phyloP scores from a whole-genome alignment of 1,284 basidiomycete species.

The Ceratobasidium sp. region DNA sequence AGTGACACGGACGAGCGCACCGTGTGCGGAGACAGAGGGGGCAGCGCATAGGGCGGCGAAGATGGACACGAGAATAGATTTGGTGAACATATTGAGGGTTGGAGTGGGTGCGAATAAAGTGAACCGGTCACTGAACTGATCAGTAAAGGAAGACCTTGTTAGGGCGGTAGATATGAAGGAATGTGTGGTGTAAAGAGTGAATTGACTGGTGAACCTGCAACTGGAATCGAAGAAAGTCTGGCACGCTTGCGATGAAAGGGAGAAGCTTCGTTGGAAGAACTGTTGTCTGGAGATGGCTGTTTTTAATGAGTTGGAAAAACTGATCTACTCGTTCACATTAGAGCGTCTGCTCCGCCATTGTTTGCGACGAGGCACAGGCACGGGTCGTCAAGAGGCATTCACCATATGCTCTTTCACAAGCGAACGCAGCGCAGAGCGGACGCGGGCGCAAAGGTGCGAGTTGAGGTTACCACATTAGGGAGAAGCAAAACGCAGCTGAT shows the following conservation, averaged over 20 bases:
- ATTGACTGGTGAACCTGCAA: conserved; percentile 21
- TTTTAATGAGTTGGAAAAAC: too few species aligned
- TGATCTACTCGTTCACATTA: too few species aligned
- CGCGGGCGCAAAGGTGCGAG: too few species aligned
- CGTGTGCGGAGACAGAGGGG: conserved; percentile 47
- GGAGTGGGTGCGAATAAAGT: conserved; percentile 1
- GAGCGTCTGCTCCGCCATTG: too few species aligned
- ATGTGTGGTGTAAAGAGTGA: conserved; percentile 5
- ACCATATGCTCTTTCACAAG: too few species aligned
- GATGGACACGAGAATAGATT: too few species aligned
- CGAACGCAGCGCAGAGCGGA: too few species aligned
- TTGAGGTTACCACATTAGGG: too few species aligned
- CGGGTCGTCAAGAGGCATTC: neutral
- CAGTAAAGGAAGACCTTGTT: neutral
- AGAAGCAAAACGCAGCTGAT: too few species aligned
- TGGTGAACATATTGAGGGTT: neutral
- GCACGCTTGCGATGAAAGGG: too few species aligned
- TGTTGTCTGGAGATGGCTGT: too few species aligned
- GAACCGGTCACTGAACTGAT: conserved; percentile 30
- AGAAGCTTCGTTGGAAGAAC: too few species aligned
- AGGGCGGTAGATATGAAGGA: neutral
- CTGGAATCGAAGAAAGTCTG: conserved; percentile 1
- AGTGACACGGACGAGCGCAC: conserved; percentile 49
- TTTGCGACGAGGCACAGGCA: neutral
- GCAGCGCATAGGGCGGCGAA: neutral